phyloP scores from a whole-genome alignment of 2,329 filamentous ascomycete genomes.

The Colletotrichum falcatum region DNA sequence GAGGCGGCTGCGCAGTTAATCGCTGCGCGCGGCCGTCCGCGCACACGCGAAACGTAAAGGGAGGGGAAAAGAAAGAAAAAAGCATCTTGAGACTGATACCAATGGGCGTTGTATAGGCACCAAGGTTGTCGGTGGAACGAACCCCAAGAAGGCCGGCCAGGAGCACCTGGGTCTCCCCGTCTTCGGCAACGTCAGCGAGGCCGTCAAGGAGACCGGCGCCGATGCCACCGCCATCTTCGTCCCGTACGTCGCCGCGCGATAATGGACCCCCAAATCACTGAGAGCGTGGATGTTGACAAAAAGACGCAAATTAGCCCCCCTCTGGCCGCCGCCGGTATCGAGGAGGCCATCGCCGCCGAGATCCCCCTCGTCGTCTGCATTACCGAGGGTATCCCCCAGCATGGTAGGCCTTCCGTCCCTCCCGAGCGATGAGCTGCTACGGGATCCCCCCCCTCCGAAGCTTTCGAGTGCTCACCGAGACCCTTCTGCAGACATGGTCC shows the following conservation, averaged over 20 bases:
- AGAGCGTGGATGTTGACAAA: slow-evolving; percentile 7
- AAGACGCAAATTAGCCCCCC: slow-evolving; percentile 73
- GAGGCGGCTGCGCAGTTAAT: slow-evolving; percentile 14
- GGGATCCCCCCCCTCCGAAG: background rate
- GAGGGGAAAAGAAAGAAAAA: too few relatives aligned
- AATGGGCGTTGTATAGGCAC: slow-evolving; percentile 75
- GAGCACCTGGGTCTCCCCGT: slow-evolving; percentile 93
- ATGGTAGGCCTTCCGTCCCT: slow-evolving; percentile 71
- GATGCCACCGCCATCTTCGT: slow-evolving; percentile 96
- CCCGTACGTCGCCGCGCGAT: slow-evolving; percentile 78
- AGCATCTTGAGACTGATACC: slow-evolving; percentile 47
- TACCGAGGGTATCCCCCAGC: slow-evolving; percentile 97
- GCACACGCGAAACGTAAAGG: slow-evolving; percentile 6
- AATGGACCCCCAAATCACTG: background rate
- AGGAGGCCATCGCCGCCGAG: slow-evolving; percentile 94
- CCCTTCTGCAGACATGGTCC: slow-evolving; percentile 84
- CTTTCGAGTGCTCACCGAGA: slow-evolving; percentile 23
- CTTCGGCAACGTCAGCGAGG: slow-evolving; percentile 89
- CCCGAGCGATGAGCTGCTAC: background rate
- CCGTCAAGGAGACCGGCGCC: slow-evolving; percentile 89
- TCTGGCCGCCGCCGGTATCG: slow-evolving; percentile 92
- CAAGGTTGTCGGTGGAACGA: slow-evolving; percentile 97
- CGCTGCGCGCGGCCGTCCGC: background rate
- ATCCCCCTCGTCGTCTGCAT: slow-evolving; percentile 97
- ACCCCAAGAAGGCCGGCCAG: slow-evolving; percentile 97